Conservation (phyloP, 257 asterid genomes). For the Thymus quinquecostatus region DNA sequence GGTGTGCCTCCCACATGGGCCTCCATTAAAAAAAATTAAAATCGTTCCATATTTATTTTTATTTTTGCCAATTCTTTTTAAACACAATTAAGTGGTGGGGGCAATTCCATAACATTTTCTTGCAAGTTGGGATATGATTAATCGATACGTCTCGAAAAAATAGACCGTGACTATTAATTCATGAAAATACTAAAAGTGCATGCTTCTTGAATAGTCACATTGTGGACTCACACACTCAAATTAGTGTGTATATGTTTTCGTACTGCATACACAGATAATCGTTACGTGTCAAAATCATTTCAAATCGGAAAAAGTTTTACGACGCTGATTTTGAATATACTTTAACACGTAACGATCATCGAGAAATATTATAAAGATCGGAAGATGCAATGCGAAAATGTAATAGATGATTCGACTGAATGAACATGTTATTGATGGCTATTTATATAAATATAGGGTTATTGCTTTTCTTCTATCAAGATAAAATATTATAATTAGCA, state of each 20-base stretch:
- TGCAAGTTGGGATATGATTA: constrained; percentile 53
- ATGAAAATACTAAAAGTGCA: neutral
- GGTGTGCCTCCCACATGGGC: constrained; percentile 58
- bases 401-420: too few relatives aligned
- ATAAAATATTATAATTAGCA: neutral
- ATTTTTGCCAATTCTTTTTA: neutral
- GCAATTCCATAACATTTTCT: constrained; percentile 28
- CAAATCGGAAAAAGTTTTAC: too few relatives aligned
- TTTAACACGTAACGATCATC: too few relatives aligned
- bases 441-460: too few relatives aligned
- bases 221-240: constrained; percentile 18
- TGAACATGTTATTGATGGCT: too few relatives aligned
- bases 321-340: too few relatives aligned
- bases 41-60: neutral
- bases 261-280: too few relatives aligned
- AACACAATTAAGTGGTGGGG: constrained; percentile 59
- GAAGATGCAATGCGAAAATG: too few relatives aligned
- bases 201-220: constrained; percentile 21
- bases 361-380: too few relatives aligned
- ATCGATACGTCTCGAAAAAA: constrained; percentile 31
- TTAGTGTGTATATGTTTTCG: neutral
- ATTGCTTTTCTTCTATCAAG: neutral
- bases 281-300: too few relatives aligned
- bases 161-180: constrained; percentile 30
- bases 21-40: constrained; percentile 19